Evolutionary conservation across 371 early-diverging fungal species (phyloP).

Genomic region (Chytridium lagenaria): DNA sequence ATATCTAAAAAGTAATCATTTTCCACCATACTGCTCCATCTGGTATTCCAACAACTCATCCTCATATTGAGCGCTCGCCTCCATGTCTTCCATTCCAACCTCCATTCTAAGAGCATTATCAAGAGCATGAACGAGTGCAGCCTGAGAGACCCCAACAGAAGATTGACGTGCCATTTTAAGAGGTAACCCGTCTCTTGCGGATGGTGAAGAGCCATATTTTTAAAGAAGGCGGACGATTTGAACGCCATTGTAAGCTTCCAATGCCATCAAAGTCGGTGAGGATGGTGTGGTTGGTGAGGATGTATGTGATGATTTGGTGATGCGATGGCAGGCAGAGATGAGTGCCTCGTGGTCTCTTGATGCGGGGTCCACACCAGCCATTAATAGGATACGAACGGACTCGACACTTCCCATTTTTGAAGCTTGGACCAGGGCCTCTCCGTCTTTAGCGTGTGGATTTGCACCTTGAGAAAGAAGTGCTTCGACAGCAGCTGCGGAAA

Average conservation of each 20-base stretch:
- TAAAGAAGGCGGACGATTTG: neutral
- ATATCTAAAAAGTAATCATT: too few species aligned
- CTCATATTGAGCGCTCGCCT: conserved; percentile 8
- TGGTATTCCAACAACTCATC: conserved; percentile 6
- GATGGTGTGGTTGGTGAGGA: neutral
- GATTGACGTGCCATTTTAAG: neutral
- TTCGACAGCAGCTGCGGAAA: neutral
- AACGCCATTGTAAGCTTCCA: neutral
- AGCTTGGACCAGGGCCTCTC: neutral
- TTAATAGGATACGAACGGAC: neutral
- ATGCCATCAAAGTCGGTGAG: neutral
- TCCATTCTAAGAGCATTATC: neutral
- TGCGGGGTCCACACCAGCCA: neutral
- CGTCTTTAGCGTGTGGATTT: neutral
- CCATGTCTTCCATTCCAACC: conserved; percentile 4
- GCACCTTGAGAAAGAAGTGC: neutral
- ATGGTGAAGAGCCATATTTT: neutral
- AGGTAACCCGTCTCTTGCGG: neutral
- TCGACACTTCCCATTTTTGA: neutral
- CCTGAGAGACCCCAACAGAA: neutral
- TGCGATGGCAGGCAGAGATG: neutral
- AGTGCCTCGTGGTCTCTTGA: neutral
- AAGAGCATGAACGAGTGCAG: neutral
- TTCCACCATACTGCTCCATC: conserved; percentile 2
- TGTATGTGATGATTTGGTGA: neutral